Percentiles rank a stretch among this genome's conserved stretches.
These are phyloP conservation scores for Madurella fahalii DNA, from an alignment of 2,329 filamentous ascomycete species.

Conservation along the genomic window DNA sequence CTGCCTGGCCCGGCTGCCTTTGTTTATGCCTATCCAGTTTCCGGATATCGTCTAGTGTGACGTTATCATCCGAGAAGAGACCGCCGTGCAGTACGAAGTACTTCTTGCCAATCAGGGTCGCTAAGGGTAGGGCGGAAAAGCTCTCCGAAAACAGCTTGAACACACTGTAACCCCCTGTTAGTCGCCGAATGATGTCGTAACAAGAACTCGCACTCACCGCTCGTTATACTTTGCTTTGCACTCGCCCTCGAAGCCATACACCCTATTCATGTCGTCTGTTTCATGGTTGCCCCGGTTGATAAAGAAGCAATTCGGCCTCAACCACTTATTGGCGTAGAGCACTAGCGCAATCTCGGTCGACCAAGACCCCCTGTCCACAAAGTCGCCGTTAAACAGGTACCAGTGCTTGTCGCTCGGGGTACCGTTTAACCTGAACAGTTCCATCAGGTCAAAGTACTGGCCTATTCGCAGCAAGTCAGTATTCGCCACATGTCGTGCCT, in stretches of 20 bases:
- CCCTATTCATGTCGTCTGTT: slow-evolving; percentile 98
- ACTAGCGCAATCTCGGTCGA: slow-evolving; percentile 94
- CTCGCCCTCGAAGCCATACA: slow-evolving; percentile 97
- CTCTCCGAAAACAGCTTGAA: slow-evolving; percentile 99
- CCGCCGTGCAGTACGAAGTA: slow-evolving; percentile 92
- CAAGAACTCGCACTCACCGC: slow-evolving; percentile 40
- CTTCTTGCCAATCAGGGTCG: slow-evolving; percentile 85
- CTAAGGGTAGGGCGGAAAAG: slow-evolving; percentile 89
- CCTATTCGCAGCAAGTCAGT: slow-evolving; percentile 47
- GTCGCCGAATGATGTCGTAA: slow-evolving; percentile 7
- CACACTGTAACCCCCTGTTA: slow-evolving; percentile 43
- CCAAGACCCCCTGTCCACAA: slow-evolving; percentile 96
- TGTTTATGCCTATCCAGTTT: slow-evolving; percentile 89
- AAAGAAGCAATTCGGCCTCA: slow-evolving; percentile 84
- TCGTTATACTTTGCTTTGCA: slow-evolving; percentile 98
- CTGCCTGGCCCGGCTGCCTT: slow-evolving; percentile 85
- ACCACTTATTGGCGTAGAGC: slow-evolving; percentile 95
- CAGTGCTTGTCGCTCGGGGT: slow-evolving; percentile 79
- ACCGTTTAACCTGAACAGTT: slow-evolving; percentile 91
- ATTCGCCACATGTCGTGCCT: neutral
- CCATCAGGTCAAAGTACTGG: slow-evolving; percentile 95
- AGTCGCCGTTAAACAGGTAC: slow-evolving; percentile 98
- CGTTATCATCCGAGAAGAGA: slow-evolving; percentile 91
- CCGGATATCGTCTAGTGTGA: slow-evolving; percentile 87
- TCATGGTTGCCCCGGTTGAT: slow-evolving; percentile 98